A percentile compares a stretch with the other conserved stretches of the same genome.
phyloP scores from a whole-genome alignment of 768 basidiomycete species.

The Mrakia frigida region DNA sequence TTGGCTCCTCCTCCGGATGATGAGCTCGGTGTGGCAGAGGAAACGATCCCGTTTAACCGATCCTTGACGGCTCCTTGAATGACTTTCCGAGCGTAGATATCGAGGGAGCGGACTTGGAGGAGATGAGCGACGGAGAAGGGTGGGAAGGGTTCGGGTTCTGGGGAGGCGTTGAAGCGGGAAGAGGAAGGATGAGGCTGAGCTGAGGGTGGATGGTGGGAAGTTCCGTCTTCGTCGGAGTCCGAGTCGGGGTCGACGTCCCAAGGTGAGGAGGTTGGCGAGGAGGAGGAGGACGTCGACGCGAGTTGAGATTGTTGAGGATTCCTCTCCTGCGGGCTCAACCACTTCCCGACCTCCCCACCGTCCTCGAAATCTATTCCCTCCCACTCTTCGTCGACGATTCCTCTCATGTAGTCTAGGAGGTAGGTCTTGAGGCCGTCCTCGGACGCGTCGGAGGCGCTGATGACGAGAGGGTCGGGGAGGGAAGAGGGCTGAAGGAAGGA shows the following conservation, averaged over 20 bases:
- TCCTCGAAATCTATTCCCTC: neutral
- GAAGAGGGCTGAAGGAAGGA: neutral
- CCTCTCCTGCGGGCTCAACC: neutral
- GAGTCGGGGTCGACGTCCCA: conserved; percentile 6
- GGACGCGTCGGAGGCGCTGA: neutral
- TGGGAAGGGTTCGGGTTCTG: neutral
- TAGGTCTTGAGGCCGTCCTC: conserved; percentile 16
- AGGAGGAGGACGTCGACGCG: neutral
- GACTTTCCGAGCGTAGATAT: conserved; percentile 15
- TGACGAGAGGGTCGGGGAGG: neutral
- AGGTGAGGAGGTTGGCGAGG: neutral
- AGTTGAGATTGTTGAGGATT: neutral
- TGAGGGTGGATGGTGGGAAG: neutral
- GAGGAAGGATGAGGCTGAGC: conserved; percentile 14
- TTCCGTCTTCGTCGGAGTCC: neutral
- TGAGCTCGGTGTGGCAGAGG: neutral
- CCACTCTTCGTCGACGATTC: neutral
- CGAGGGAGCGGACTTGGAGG: neutral
- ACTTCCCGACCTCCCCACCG: neutral
- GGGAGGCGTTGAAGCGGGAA: neutral
- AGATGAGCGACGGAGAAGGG: conserved; percentile 23
- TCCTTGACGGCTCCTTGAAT: neutral
- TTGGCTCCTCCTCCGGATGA: neutral
- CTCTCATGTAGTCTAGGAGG: conserved; percentile 8
- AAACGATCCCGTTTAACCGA: neutral